phyloP scores from a whole-genome alignment of 2,329 filamentous ascomycete species.

The Fusarium sp. region DNA sequence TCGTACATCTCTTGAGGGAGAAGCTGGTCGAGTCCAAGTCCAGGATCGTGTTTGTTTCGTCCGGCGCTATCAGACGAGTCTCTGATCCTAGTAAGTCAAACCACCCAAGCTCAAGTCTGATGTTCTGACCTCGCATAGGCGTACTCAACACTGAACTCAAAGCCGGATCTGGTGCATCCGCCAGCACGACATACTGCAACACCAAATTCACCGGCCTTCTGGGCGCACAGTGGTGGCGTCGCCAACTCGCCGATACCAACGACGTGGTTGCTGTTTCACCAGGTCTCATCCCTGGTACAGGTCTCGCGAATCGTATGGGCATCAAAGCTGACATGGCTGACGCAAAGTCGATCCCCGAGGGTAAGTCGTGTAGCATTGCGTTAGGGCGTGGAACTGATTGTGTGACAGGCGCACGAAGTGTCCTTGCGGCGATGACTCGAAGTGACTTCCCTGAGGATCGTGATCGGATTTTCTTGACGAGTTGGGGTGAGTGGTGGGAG shows the following conservation, averaged over 20 bases:
- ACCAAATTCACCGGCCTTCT: conserved; percentile 62
- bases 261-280: conserved; percentile 62
- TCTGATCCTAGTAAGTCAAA: conserved; percentile 46
- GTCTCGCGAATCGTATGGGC: conserved; percentile 47
- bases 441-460: conserved; percentile 59
- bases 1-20: conserved; percentile 57
- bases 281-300: conserved; percentile 59
- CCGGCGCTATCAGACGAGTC: conserved; percentile 55
- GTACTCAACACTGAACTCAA: conserved; percentile 51
- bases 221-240: conserved; percentile 64
- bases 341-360: conserved; percentile 57
- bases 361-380: conserved; percentile 40
- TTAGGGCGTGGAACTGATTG: conserved; percentile 15
- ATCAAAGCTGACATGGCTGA: conserved; percentile 51
- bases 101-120: too few relatives aligned
- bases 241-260: conserved; percentile 55
- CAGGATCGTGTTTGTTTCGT: conserved; percentile 60
- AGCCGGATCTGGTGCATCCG: conserved; percentile 47
- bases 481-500: conserved; percentile 65
- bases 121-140: conserved; percentile 37
- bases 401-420: conserved; percentile 52
- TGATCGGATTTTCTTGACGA: conserved; percentile 62
- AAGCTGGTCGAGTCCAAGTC: conserved; percentile 57
- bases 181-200: conserved; percentile 48
- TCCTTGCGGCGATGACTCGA: conserved; percentile 54